Evolutionary conservation across 768 basidiomycete species (phyloP), one percentile per base, ranked within the genome.

Genomic region (Agaricus sinodeliciosus): DNA sequence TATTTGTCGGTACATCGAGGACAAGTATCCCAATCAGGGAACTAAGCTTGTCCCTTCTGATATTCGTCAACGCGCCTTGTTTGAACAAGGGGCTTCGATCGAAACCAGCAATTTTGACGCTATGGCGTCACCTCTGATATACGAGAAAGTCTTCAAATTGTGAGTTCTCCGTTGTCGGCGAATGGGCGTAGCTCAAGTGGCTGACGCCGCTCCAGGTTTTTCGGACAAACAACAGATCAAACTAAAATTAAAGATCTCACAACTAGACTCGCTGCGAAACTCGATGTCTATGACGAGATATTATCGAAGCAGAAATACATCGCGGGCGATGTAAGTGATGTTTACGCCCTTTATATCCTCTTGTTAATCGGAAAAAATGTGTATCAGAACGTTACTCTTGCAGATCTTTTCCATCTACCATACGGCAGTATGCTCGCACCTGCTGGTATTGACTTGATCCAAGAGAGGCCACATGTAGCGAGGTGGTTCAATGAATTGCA

Each of bases 401-500:
- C 77, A 3, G 84, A 85, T 60, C 68, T 85, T 9, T 76, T 74
- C 63, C 81, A 83, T 61, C 61, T 84, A 28, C 74, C 81, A 0
- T 75, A 73, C 46, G 68, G 61, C 0, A 18, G 51, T 2, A 8
- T 59, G 48, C 57, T 69, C 31, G 51, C 40, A 16, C 12, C 6
- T 1, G 53, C 57, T 0, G 71, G 69, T 0, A 54, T 58, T 39
- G 58, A 66, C 9, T 53, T 70, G 9, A 54, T 79, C 16, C 62
- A 62, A 31, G 56, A 65, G 27, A 67, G 69, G 58, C 75, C 76
- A 6, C 75, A 78, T 55, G 70, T 80, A 2, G 54, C 67, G 0
- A 73, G 75, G 27, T 70, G 67, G 67, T 64, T 62, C 47, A 54
- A 65, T 2, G 63, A 64, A 11, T 62, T 82, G 41, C 63, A 65